Conservation (phyloP, 2,329 filamentous ascomycete species). For the Talaromyces sp. region DNA sequence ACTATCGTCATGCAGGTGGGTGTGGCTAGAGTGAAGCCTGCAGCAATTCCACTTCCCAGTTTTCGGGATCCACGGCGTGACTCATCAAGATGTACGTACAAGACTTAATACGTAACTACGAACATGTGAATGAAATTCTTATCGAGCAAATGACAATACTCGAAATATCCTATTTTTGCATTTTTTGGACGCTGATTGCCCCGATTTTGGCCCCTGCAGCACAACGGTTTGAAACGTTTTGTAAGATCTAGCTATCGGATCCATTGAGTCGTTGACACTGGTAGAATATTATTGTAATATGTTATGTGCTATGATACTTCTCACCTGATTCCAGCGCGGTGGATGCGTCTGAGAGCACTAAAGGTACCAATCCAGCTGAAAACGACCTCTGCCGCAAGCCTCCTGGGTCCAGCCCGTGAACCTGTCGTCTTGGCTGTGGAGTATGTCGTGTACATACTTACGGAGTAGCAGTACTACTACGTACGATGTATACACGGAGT, state of each 20-base stretch:
- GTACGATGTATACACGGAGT: too few species aligned
- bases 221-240: conserved; percentile 10
- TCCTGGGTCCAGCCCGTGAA: conserved; percentile 2
- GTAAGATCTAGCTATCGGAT: conserved; percentile 15
- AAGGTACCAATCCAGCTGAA: conserved; percentile 9
- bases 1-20: conserved; percentile 9
- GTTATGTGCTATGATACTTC: neutral
- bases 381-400: conserved; percentile 8
- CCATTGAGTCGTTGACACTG: neutral
- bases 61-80: conserved; percentile 16
- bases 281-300: neutral
- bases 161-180: neutral
- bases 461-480: too few species aligned
- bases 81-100: neutral
- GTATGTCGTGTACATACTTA: neutral
- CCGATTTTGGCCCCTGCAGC: conserved; percentile 8
- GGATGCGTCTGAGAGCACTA: conserved; percentile 5
- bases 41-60: conserved; percentile 14
- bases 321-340: conserved; percentile 7
- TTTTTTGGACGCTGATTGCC: neutral
- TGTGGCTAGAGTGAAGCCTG: conserved; percentile 16
- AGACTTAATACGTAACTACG: neutral
- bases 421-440: conserved; percentile 2
- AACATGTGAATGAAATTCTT: neutral
- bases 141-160: neutral